Evolutionary conservation across 1,284 basidiomycete genomes (phyloP).

Genomic region (Wolfiporia cocos): DNA sequence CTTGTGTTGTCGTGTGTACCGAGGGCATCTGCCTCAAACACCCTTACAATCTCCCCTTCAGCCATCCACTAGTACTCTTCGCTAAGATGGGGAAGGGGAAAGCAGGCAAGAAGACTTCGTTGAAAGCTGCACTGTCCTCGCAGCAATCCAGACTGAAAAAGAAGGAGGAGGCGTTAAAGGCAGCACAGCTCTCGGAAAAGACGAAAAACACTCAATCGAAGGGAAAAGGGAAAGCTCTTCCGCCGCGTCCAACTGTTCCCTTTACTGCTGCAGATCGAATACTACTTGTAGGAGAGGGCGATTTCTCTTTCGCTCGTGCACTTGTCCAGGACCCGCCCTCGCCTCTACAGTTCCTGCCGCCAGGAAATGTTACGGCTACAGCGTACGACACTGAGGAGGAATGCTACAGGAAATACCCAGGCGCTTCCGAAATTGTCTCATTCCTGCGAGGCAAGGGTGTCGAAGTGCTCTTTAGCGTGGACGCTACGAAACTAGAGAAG

Average conservation of each 20-base stretch:
- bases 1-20: slow-evolving; percentile 18
- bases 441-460: slow-evolving; percentile 56
- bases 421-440: slow-evolving; percentile 59
- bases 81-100: slow-evolving; percentile 45
- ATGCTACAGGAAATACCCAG: slow-evolving; percentile 84
- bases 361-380: slow-evolving; percentile 77
- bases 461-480: slow-evolving; percentile 77
- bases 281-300: slow-evolving; percentile 91
- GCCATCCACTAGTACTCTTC: no score
- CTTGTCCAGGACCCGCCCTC: slow-evolving; percentile 53
- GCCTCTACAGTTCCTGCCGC: slow-evolving; percentile 48
- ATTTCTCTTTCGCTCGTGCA: slow-evolving; percentile 89
- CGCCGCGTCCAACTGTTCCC: slow-evolving; percentile 53
- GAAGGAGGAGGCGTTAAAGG: slow-evolving; percentile 43
- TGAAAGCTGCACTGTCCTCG: slow-evolving; percentile 61
- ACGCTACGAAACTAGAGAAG: slow-evolving; percentile 76
- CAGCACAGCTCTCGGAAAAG: slow-evolving; percentile 45
- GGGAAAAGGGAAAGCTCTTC: slow-evolving; percentile 22
- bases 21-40: slow-evolving; percentile 33
- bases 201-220: slow-evolving; percentile 28
- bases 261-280: slow-evolving; percentile 75
- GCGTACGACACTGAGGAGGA: slow-evolving; percentile 79
- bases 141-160: slow-evolving; percentile 63
- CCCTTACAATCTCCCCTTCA: no score
- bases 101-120: slow-evolving; percentile 41